Evolutionary conservation across 2,329 filamentous ascomycete genomes (phyloP).

Genomic region (Ceratocystis smalleyi): DNA sequence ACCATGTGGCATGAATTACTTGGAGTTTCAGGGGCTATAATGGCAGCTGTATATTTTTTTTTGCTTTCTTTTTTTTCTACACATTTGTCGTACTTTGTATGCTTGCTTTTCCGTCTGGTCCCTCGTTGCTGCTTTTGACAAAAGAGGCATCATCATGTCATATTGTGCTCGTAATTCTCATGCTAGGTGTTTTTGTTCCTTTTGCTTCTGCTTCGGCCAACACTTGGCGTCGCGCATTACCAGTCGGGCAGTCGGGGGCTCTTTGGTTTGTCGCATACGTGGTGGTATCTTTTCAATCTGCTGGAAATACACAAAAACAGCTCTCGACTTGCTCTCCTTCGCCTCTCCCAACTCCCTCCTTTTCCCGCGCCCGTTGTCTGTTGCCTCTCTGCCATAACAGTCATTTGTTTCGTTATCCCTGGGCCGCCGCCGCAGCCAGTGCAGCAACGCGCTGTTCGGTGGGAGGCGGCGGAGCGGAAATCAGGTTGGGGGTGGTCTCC

Average conservation of each 20-base stretch:
- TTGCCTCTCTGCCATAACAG: conserved; percentile 8
- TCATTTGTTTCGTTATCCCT: conserved; percentile 7
- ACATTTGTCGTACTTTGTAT: conserved; percentile 8
- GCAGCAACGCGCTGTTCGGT: conserved; percentile 31
- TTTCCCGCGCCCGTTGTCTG: conserved; percentile 16
- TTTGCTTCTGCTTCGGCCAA: not conserved
- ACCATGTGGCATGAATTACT: not conserved
- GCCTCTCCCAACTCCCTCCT: not conserved
- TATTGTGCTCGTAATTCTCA: not conserved
- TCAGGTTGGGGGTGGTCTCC: conserved; percentile 16
- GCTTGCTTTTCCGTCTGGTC: conserved; percentile 21
- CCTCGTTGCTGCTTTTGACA: not conserved
- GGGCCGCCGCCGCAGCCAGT: conserved; percentile 22
- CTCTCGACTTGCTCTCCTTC: not conserved
- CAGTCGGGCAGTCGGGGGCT: not conserved
- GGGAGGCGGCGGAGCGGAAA: conserved; percentile 25
- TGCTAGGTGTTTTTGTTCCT: not conserved
- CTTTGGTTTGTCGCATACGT: not conserved
- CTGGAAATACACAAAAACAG: not conserved
- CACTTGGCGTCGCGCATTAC: not conserved
- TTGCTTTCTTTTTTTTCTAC: not conserved
- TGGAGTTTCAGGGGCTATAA: not conserved
- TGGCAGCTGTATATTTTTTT: conserved; percentile 1
- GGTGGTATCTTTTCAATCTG: conserved; percentile 7
- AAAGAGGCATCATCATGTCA: not conserved